These are phyloP conservation scores for Actinomortierella ambigua DNA, from an alignment of 371 early-diverging fungal species.

Conservation along the genomic window DNA sequence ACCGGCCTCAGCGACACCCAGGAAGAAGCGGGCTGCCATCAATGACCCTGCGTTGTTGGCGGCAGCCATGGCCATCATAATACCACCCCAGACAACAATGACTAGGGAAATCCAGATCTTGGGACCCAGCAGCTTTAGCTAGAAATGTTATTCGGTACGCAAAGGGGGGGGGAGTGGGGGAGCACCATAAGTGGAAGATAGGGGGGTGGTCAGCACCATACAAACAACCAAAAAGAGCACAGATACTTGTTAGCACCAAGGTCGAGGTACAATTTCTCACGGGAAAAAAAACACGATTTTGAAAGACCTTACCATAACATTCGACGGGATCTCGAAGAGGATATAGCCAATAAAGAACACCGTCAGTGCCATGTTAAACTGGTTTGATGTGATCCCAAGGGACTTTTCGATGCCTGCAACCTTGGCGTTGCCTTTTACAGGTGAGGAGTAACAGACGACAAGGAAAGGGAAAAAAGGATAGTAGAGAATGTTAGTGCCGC, in stretches of 20 bases:
- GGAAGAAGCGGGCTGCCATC: constrained; percentile 63
- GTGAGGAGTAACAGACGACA: too few species aligned
- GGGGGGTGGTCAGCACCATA: not conserved
- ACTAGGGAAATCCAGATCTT: constrained; percentile 18
- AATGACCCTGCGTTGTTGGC: constrained; percentile 48
- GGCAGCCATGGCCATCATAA: constrained; percentile 58
- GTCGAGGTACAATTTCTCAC: too few species aligned
- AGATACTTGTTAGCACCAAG: not conserved
- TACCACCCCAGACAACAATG: constrained; percentile 62
- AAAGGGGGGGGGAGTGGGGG: constrained; percentile 54
- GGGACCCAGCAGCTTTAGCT: constrained; percentile 32
- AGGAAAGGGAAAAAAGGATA: not conserved
- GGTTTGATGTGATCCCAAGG: constrained; percentile 42
- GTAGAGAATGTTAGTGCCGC: too few species aligned
- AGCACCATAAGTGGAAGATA: not conserved
- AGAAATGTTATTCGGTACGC: constrained; percentile 58
- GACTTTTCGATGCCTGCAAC: constrained; percentile 50
- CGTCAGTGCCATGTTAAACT: constrained; percentile 56
- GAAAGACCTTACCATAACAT: too few species aligned
- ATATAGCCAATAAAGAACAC: constrained; percentile 64
- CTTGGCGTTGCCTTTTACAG: constrained; percentile 52
- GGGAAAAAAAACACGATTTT: too few species aligned
- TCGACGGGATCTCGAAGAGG: constrained; percentile 2
- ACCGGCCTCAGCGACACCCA: constrained; percentile 70
- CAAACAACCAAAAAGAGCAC: not conserved